Evolutionary conservation across 106 monocot species (phyloP), one percentile per base, ranked within the genome.

Genomic region (Allium sativum): DNA sequence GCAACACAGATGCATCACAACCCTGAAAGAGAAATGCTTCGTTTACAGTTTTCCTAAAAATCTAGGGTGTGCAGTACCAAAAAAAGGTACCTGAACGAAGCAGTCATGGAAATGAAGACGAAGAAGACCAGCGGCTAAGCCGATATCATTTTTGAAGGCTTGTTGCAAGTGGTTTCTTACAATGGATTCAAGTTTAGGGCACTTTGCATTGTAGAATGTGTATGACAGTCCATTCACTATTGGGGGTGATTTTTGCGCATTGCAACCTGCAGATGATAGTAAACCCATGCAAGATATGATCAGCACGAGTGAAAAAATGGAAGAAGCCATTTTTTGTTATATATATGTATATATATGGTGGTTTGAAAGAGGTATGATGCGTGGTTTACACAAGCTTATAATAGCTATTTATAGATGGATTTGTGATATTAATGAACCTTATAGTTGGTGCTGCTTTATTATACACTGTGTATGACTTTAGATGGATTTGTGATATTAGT

Each of bases 61-160:
- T 31, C 5, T 31, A 31, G n/a, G n/a, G n/a, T n/a, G n/a, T n/a
- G n/a, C n/a, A n/a, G n/a, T n/a, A n/a, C n/a, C n/a, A n/a, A n/a
- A n/a, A n/a, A n/a, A n/a, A n/a, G n/a, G 16, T 10, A 42, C 61
- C 84, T 84, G 65, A 45, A 82, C 78, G 69, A 82, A 82, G 74
- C 82, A 82, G 56, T 82, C 82, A 10, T 82, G 82, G 63, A 82
- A 82, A 52, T 82, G 83, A 48, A 83, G 6, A 8, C 83, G 70
- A 21, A 83, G 75, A 22, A 83, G 83, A 10, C 64, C 83, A 59
- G 83, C 78, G 47, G 83, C 75, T 44, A 83, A 71, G 67, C 78
- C 78, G 64, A 68, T 52, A 65, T 83, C 56, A 11, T 41, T 61
- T 46, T 57, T 54, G 61, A 83, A 72, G 11, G 48, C 48, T 41